Conservation (phyloP, 768 basidiomycete genomes). For the Naganishia vishniacii region DNA sequence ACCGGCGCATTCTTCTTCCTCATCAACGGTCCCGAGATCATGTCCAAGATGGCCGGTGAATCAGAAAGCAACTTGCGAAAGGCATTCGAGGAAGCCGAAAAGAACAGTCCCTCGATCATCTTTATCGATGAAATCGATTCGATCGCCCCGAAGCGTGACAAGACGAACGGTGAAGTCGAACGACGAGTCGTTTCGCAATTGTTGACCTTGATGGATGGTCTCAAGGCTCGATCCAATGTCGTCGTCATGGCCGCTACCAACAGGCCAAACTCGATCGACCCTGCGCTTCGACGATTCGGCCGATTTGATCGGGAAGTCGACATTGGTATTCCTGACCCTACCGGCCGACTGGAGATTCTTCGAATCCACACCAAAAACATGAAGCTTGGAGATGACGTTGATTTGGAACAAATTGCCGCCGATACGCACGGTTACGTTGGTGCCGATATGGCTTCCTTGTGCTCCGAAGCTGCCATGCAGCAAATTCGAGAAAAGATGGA, state of each 20-base stretch:
- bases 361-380: slow-evolving; percentile 99
- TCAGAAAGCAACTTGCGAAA: slow-evolving; percentile 94
- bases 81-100: slow-evolving; percentile 99
- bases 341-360: slow-evolving; percentile 95
- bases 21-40: slow-evolving; percentile 99
- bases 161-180: slow-evolving; percentile 99
- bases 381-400: slow-evolving; percentile 94
- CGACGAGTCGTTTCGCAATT: slow-evolving; percentile 98
- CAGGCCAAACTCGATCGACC: slow-evolving; percentile 93
- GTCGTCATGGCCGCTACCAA: slow-evolving; percentile 99
- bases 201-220: slow-evolving; percentile 96
- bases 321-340: slow-evolving; percentile 98
- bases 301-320: slow-evolving; percentile 99
- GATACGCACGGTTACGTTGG: slow-evolving; percentile 99
- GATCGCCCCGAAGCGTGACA: slow-evolving; percentile 99
- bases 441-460: slow-evolving; percentile 92
- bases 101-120: slow-evolving; percentile 98
- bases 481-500: slow-evolving; percentile 99
- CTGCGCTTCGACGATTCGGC: slow-evolving; percentile 95
- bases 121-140: slow-evolving; percentile 99
- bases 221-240: slow-evolving; percentile 97
- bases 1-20: slow-evolving; percentile 99
- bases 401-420: slow-evolving; percentile 95
- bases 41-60: slow-evolving; percentile 99
- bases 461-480: slow-evolving; percentile 99